Conservation (phyloP, 2,329 filamentous ascomycete genomes). For the Aspergillus glaucus region DNA sequence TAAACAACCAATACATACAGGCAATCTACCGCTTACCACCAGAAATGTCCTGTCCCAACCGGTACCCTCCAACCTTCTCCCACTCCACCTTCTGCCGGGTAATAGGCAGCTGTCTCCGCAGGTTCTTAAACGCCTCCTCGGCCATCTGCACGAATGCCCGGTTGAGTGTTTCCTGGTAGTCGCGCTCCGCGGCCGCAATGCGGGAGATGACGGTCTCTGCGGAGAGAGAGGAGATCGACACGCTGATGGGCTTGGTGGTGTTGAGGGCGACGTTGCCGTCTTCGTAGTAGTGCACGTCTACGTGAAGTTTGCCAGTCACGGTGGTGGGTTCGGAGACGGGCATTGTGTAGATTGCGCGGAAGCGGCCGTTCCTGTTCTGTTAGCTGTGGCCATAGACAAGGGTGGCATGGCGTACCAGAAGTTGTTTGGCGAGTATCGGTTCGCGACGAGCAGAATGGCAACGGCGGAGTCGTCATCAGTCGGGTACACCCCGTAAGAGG, state of each 20-base stretch:
- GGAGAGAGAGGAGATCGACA: slow-evolving; percentile 55
- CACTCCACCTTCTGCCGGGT: slow-evolving; percentile 99
- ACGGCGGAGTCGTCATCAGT: slow-evolving; percentile 68
- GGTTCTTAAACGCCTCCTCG: slow-evolving; percentile 89
- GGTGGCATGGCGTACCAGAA: slow-evolving; percentile 63
- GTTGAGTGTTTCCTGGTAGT: slow-evolving; percentile 95
- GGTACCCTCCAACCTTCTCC: slow-evolving; percentile 95
- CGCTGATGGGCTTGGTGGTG: slow-evolving; percentile 70
- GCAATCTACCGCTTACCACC: slow-evolving; percentile 48
- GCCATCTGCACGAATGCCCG: slow-evolving; percentile 79
- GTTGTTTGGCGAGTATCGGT: slow-evolving; percentile 97
- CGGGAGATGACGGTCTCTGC: slow-evolving; percentile 68
- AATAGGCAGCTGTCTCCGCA: slow-evolving; percentile 88
- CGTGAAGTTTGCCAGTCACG: slow-evolving; percentile 74
- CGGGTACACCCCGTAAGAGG: slow-evolving; percentile 76
- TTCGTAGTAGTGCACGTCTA: slow-evolving; percentile 99
- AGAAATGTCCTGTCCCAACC: slow-evolving; percentile 73
- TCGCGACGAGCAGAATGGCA: slow-evolving; percentile 79
- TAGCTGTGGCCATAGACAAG: background rate
- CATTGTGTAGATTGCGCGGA: slow-evolving; percentile 82
- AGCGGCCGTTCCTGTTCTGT: slow-evolving; percentile 75
- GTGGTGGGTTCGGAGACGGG: slow-evolving; percentile 53
- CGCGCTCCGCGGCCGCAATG: slow-evolving; percentile 75
- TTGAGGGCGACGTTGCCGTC: slow-evolving; percentile 93
- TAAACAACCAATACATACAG: background rate